These are phyloP conservation scores for Hypoxylon lienhwacheense DNA, from an alignment of 495 filamentous ascomycete genomes.

Conservation along the genomic window DNA sequence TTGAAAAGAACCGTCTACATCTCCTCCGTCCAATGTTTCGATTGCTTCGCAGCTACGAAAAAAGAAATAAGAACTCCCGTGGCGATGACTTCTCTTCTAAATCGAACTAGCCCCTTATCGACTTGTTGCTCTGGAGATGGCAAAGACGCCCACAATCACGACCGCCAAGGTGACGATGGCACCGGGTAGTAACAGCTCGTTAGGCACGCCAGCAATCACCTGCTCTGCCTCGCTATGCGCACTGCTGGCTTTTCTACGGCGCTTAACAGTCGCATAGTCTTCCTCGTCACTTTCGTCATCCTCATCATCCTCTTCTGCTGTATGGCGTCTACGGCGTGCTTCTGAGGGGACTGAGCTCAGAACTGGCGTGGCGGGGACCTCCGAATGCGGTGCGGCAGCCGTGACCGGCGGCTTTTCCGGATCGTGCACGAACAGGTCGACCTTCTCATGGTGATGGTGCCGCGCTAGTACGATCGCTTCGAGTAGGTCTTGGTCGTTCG, in stretches of 20 bases:
- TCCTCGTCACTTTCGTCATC: slow-evolving; percentile 67
- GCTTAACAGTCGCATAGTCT: slow-evolving; percentile 51
- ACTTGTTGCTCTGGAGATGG: slow-evolving; percentile 75
- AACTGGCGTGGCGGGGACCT: slow-evolving; percentile 55
- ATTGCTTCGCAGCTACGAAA: slow-evolving; percentile 13
- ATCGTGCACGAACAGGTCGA: slow-evolving; percentile 96
- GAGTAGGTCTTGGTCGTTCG: slow-evolving; percentile 87
- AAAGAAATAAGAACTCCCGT: slow-evolving; percentile 1
- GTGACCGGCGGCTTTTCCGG: slow-evolving; percentile 78
- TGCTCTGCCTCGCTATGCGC: slow-evolving; percentile 60
- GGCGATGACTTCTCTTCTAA: slow-evolving; percentile 7
- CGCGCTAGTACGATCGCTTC: slow-evolving; percentile 87
- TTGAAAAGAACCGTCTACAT: slow-evolving; percentile 28
- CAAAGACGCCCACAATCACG: slow-evolving; percentile 90
- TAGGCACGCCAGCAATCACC: slow-evolving; percentile 87
- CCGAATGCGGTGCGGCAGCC: slow-evolving; percentile 68
- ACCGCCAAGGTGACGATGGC: slow-evolving; percentile 94
- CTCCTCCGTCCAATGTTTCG: slow-evolving; percentile 5
- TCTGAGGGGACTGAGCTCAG: slow-evolving; percentile 53
- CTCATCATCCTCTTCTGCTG: slow-evolving; percentile 50
- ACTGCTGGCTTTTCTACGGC: slow-evolving; percentile 42
- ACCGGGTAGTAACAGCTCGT: slow-evolving; percentile 89
- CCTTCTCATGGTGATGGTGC: slow-evolving; percentile 78
- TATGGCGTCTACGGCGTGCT: slow-evolving; percentile 56
- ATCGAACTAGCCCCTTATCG: slow-evolving; percentile 50